Conservation (phyloP, 139 green algal genomes). For the Micractinium conductrix region DNA sequence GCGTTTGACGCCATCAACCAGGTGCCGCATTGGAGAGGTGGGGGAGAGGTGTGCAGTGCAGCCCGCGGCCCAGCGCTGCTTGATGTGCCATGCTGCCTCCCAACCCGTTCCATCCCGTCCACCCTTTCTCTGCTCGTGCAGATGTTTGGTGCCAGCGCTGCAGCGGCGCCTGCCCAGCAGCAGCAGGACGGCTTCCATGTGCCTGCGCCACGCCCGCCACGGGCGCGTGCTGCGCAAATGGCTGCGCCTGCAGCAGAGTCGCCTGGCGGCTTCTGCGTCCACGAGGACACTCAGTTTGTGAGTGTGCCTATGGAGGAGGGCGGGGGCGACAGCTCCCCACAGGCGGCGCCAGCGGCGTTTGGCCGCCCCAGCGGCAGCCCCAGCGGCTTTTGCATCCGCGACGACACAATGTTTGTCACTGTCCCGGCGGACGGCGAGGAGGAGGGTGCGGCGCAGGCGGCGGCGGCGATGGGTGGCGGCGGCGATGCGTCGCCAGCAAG, state of each 20-base stretch:
- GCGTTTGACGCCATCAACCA: conserved; percentile 72
- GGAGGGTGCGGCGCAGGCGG: no score
- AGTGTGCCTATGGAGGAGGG: neutral
- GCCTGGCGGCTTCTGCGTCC: conserved; percentile 16
- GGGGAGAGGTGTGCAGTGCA: no score
- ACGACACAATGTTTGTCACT: conserved; percentile 33
- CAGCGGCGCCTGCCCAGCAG: neutral
- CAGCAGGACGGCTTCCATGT: neutral
- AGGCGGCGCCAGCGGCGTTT: neutral
- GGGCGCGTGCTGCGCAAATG: neutral
- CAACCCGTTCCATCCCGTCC: no score
- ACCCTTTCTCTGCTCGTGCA: no score
- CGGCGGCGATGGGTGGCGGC: no score
- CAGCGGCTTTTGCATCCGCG: conserved; percentile 29
- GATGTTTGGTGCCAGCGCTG: conserved; percentile 59
- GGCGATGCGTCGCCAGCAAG: no score
- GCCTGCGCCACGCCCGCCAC: conserved; percentile 9
- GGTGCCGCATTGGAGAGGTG: no score
- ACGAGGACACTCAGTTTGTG: conserved; percentile 43
- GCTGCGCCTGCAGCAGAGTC: neutral
- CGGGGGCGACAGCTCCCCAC: neutral
- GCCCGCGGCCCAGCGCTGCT: no score
- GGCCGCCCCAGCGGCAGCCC: neutral
- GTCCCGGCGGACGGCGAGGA: neutral
- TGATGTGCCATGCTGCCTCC: no score